Conservation (phyloP, 1,139 yeast genomes). For the Scheffersomyces insectosa region DNA sequence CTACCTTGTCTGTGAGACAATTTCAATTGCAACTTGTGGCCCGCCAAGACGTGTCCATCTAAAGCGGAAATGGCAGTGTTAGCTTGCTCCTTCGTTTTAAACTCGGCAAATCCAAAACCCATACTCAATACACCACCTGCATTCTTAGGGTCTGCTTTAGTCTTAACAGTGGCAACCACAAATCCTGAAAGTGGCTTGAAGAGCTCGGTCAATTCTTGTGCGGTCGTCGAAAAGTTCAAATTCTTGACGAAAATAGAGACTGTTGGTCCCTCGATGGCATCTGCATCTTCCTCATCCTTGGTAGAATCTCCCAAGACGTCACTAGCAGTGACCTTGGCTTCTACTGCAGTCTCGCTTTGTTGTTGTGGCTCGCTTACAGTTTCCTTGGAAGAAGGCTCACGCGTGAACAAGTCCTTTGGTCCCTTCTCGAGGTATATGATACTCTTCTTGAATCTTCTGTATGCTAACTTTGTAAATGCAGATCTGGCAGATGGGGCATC, state of each 20-base stretch:
- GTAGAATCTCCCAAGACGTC: conserved; percentile 41
- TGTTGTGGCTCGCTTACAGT: conserved; percentile 11
- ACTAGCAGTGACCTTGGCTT: conserved; percentile 40
- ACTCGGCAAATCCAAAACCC: conserved; percentile 98
- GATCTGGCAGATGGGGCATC: conserved; percentile 83
- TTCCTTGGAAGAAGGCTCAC: conserved; percentile 51
- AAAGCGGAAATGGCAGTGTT: conserved; percentile 68
- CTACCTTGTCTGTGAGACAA: conserved; percentile 73
- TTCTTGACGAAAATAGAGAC: conserved; percentile 90
- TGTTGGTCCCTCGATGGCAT: conserved; percentile 62
- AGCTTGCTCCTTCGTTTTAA: conserved; percentile 76
- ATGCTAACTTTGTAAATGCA: conserved; percentile 86
- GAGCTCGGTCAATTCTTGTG: conserved; percentile 53
- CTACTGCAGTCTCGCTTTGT: conserved; percentile 32
- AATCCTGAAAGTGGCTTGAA: conserved; percentile 79
- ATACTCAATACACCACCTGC: conserved; percentile 69
- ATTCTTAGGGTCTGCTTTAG: conserved; percentile 84
- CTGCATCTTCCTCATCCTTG: conserved; percentile 38
- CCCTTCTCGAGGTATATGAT: conserved; percentile 92
- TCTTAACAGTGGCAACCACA: conserved; percentile 78
- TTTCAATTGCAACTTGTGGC: conserved; percentile 87
- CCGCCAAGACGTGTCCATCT: conserved; percentile 82
- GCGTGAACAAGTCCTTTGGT: conserved; percentile 75
- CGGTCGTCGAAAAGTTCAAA: conserved; percentile 79
- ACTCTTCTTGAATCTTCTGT: conserved; percentile 81